Evolutionary conservation across 192 early-diverging fungal genomes (phyloP).

Genomic region (Coemansia sp.): DNA sequence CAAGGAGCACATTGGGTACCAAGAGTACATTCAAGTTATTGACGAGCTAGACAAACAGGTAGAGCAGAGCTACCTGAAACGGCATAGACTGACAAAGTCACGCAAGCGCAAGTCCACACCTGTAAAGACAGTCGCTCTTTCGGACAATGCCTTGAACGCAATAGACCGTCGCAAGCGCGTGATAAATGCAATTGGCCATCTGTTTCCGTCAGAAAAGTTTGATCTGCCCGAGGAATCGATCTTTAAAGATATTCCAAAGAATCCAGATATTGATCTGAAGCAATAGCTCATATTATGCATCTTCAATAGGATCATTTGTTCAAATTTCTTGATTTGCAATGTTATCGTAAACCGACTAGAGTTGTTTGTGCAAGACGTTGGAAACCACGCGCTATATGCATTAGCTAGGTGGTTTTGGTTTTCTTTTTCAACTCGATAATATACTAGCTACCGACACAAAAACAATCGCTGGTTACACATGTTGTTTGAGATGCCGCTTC

Average conservation of each 20-base stretch:
- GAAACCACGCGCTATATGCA: no score
- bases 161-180: slow-evolving; percentile 66
- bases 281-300: slow-evolving; percentile 1
- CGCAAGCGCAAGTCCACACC: slow-evolving; percentile 65
- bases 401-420: no score
- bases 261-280: slow-evolving; percentile 32
- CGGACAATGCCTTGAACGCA: slow-evolving; percentile 62
- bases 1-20: slow-evolving; percentile 69
- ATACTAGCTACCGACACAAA: no score
- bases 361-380: no score
- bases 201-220: slow-evolving; percentile 51
- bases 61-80: slow-evolving; percentile 80
- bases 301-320: neutral
- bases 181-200: slow-evolving; percentile 62
- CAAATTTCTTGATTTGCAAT: neutral
- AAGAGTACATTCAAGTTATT: slow-evolving; percentile 83
- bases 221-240: slow-evolving; percentile 34
- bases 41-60: slow-evolving; percentile 88
- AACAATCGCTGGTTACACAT: no score
- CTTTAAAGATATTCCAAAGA: slow-evolving; percentile 25
- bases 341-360: no score
- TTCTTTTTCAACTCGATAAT: no score
- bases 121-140: slow-evolving; percentile 54
- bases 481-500: no score
- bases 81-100: slow-evolving; percentile 70